Evolutionary conservation across 306 rosid genomes (phyloP).

Genomic region (Mimosa pudica): DNA sequence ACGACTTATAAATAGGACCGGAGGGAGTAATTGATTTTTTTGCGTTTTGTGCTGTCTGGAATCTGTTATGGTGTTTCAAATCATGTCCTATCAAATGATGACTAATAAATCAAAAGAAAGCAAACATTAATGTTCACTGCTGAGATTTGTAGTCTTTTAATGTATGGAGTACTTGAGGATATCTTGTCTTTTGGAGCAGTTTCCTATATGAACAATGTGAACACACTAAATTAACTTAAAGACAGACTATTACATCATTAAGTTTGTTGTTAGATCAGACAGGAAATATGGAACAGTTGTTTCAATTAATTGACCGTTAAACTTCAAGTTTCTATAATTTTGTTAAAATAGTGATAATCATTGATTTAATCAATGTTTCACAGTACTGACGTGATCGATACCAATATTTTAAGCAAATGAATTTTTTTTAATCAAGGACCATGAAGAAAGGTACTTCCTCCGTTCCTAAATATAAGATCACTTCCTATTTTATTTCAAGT

Average conservation of each 20-base stretch:
- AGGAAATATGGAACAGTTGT: not conserved
- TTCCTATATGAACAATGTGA: slow-evolving; percentile 3
- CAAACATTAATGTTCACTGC: not conserved
- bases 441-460: not conserved
- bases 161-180: not conserved
- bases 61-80: not conserved
- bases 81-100: not conserved
- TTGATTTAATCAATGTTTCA: not conserved
- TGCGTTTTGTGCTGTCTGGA: not conserved
- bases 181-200: not conserved
- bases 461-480: no score
- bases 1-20: no score
- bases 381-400: not conserved
- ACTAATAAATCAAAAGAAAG: not conserved
- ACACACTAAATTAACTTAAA: slow-evolving; percentile 3
- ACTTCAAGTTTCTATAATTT: not conserved
- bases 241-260: not conserved
- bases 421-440: not conserved
- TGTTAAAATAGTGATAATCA: not conserved
- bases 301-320: not conserved
- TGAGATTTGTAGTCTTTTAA: not conserved
- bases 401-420: not conserved
- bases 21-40: not conserved
- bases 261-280: not conserved
- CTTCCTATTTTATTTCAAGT: no score